Percentiles rank a stretch among this genome's conserved stretches.
phyloP scores from a whole-genome alignment of 2,329 filamentous ascomycete genomes.

The Xenosphaeropsis pyriputrescens region DNA sequence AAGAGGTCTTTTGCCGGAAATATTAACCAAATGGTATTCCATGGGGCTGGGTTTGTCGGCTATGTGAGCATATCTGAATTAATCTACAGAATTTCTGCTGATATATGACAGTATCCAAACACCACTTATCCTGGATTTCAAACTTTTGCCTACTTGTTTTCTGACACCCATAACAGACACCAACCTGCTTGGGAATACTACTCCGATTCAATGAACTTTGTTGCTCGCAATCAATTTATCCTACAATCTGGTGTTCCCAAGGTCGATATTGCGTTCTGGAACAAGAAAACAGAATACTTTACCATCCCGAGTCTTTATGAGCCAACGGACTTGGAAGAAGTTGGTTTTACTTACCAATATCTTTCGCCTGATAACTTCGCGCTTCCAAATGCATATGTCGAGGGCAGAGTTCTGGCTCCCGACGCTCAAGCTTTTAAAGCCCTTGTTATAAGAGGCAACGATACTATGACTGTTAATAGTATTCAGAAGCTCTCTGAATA shows the following conservation, averaged over 20 bases:
- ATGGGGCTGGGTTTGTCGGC: conserved; percentile 25
- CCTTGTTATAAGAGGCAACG: conserved; percentile 21
- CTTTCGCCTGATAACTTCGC: conserved; percentile 27
- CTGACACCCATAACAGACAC: conserved; percentile 22
- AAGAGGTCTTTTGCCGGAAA: conserved; percentile 23
- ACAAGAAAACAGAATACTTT: conserved; percentile 8
- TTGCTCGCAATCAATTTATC: conserved; percentile 22
- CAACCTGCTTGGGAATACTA: conserved; percentile 26
- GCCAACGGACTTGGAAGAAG: conserved; percentile 1
- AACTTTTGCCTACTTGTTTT: conserved; percentile 25
- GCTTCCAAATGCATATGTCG: conserved; percentile 21
- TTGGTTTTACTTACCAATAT: conserved; percentile 20
- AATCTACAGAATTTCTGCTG: conserved; percentile 13
- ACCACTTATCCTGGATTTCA: conserved; percentile 34
- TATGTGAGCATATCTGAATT: too few relatives aligned
- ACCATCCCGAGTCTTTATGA: not conserved
- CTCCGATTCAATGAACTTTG: conserved; percentile 20
- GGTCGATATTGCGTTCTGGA: conserved; percentile 26
- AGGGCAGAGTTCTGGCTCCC: conserved; percentile 21
- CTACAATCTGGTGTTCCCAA: conserved; percentile 23
- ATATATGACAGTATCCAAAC: conserved; percentile 18
- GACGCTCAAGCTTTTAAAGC: conserved; percentile 25
- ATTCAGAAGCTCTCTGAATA: conserved; percentile 19
- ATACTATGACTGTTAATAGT: conserved; percentile 21
- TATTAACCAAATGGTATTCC: conserved; percentile 27